Percentiles rank a stretch among this genome's conserved stretches.
These are phyloP conservation scores for Backusella tarrabulga DNA, from an alignment of 192 early-diverging fungal genomes.

Conservation along the genomic window DNA sequence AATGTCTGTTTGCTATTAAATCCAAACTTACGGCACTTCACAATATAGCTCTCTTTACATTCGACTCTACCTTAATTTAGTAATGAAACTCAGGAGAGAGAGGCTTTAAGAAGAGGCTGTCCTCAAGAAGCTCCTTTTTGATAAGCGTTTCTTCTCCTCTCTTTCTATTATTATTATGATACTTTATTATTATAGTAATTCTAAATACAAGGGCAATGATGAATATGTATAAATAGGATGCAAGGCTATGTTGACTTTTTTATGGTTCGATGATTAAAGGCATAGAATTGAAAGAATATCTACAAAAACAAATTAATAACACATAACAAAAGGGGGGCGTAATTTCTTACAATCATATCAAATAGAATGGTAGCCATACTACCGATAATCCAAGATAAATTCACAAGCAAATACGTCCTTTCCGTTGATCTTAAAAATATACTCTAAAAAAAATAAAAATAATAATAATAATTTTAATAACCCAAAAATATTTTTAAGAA, in stretches of 20 bases:
- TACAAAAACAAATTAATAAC: background rate
- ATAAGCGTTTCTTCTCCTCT: background rate
- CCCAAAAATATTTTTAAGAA: no score
- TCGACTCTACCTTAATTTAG: background rate
- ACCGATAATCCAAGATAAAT: conserved; percentile 74
- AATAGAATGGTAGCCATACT: conserved; percentile 66
- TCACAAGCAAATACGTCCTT: conserved; percentile 57
- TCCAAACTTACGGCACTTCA: background rate
- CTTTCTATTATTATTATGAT: background rate
- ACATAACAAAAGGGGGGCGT: background rate
- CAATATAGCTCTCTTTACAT: background rate
- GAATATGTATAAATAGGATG: background rate
- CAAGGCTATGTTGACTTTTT: background rate
- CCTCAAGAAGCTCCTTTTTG: background rate
- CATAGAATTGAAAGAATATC: background rate
- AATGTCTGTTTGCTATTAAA: no score
- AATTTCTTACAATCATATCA: conserved; percentile 56
- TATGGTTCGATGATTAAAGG: background rate
- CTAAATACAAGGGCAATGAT: background rate
- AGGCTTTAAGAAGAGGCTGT: background rate
- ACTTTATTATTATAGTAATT: background rate
- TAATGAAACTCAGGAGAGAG: background rate
- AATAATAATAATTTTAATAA: no score
- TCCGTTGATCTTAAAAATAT: conserved; percentile 72
- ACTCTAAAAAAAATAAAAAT: conserved; percentile 11